These are phyloP conservation scores for Nicotiana knightiana DNA, from an alignment of 257 asterid genomes.

Conservation along the genomic window DNA sequence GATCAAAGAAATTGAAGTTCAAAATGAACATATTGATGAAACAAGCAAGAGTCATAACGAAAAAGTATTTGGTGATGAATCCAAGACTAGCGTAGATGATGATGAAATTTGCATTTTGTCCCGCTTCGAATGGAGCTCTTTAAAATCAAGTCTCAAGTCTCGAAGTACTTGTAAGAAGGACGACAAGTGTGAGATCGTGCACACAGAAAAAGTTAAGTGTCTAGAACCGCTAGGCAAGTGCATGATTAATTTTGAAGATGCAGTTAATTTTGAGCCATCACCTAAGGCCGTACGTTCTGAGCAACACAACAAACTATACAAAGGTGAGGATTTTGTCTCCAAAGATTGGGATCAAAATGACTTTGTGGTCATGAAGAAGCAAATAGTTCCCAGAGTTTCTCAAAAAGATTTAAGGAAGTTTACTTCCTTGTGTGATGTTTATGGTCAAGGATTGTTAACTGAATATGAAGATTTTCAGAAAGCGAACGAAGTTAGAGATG, in stretches of 20 bases:
- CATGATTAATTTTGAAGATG: neutral
- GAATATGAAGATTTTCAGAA: neutral
- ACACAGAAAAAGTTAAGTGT: neutral
- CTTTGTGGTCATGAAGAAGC: neutral
- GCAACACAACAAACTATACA: neutral
- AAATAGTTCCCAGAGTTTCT: neutral
- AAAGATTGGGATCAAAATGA: neutral
- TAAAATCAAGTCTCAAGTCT: neutral
- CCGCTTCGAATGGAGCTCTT: neutral
- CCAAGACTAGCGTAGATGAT: neutral
- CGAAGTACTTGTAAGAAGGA: neutral
- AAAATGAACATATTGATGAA: neutral
- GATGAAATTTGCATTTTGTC: constrained; percentile 10
- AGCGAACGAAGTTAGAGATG: constrained; percentile 9
- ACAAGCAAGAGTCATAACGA: neutral
- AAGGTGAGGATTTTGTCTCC: neutral
- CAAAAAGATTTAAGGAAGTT: neutral
- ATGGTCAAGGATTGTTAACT: neutral
- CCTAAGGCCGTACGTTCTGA: neutral
- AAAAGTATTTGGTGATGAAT: neutral
- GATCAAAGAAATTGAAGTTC: neutral
- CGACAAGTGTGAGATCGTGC: neutral
- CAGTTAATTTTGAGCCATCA: neutral
- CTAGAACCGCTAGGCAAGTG: neutral
- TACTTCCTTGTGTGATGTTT: neutral